Evolutionary conservation across 129 eudicot genomes (phyloP), one percentile per base, ranked within the genome.

Genomic region (Arctium minus): DNA sequence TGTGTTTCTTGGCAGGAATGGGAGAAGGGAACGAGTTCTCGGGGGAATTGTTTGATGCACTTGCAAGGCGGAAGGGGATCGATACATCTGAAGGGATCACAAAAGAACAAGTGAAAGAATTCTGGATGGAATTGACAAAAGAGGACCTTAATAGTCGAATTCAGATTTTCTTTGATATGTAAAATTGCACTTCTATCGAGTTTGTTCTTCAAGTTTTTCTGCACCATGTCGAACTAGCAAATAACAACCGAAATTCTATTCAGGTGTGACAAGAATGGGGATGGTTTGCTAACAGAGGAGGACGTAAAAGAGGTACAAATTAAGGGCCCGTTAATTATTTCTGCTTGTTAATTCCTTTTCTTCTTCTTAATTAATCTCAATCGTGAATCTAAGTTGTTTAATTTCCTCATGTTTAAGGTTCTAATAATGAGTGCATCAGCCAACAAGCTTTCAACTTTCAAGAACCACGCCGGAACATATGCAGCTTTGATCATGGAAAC

Each of bases 211-310:
- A 10, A 35, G 70, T 69, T 56, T 36, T 70, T 68, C 46, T 22
- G 12, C 74, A 62, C 36, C 17, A 31, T n/a, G 60, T 48, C 8
- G 40, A 32, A 22, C 73, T 56, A 32, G 15, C 36, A 8, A 36
- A 29, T 73, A n/a, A 77, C 81, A 64, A 76, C 9, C 29, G 13
- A 76, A 62, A 38, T 62, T 82, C 62, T 77, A 86, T 83, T 70
- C 86, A 96, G 99, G 99, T 96, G 99, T 75, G 98, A 96, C 89
- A 96, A 93, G 86, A 96, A 93, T 85, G 99, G 99, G 2, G 99
- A 96, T 71, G 99, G 99, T 53, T 82, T 80, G 79, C 82, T 96
- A 70, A 89, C 97, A 2, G 97, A 93, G 77, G 99, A 93, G 27
- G 99, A 96, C 73, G 98, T 96, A 53, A 92, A 85, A 85, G 98